Evolutionary conservation across 2,329 filamentous ascomycete species (phyloP).

Genomic region (Penicillium sp.): DNA sequence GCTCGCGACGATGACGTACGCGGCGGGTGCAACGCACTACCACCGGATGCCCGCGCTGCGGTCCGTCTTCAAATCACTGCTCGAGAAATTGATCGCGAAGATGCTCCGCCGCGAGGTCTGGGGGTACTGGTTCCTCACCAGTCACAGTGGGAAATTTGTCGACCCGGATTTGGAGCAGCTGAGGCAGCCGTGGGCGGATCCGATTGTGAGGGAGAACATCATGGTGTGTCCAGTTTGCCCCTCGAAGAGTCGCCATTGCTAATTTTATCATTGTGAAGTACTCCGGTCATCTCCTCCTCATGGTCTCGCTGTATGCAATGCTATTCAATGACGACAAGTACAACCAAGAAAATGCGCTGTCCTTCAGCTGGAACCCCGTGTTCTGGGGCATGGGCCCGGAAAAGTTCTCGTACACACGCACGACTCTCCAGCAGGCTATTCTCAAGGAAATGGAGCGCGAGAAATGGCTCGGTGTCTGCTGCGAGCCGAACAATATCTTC

Average conservation of each 20-base stretch:
- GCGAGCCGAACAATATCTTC: conserved; percentile 47
- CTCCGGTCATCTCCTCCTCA: conserved; percentile 46
- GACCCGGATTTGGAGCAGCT: conserved; percentile 47
- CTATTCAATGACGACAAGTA: conserved; percentile 49
- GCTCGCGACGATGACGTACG: conserved; percentile 50
- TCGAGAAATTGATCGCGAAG: conserved; percentile 46
- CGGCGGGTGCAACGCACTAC: conserved; percentile 44
- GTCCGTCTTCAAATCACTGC: conserved; percentile 39
- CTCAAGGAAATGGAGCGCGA: conserved; percentile 45
- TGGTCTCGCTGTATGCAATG: conserved; percentile 49
- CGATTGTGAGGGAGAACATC: conserved; percentile 48
- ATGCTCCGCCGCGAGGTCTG: conserved; percentile 51
- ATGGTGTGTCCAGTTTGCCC: too few relatives aligned
- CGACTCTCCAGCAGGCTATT: conserved; percentile 43
- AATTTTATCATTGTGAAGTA: too few relatives aligned
- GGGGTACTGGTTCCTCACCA: conserved; percentile 50
- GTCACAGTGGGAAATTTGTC: conserved; percentile 37
- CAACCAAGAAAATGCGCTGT: conserved; percentile 37
- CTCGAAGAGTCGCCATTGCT: too few relatives aligned
- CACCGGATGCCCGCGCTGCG: conserved; percentile 44
- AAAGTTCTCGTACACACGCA: conserved; percentile 39
- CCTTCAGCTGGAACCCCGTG: conserved; percentile 46
- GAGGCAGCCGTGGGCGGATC: conserved; percentile 50
- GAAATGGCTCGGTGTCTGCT: conserved; percentile 49
- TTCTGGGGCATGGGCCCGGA: conserved; percentile 46